These are phyloP conservation scores for Russula olivacea DNA, from an alignment of 768 basidiomycete species.

Conservation along the genomic window DNA sequence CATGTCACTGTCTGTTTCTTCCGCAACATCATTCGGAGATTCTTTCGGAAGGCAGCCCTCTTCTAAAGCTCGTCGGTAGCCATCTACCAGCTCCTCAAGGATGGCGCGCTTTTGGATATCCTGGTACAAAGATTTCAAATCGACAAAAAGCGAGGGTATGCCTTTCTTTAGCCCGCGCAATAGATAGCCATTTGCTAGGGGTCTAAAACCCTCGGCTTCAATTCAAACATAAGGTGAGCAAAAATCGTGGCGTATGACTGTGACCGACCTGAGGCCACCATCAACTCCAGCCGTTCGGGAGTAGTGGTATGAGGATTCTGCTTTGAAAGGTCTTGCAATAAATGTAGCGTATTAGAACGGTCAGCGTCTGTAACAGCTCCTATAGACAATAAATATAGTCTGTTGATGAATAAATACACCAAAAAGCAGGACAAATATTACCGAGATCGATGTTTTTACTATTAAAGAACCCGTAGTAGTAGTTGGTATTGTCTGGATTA, in stretches of 20 bases:
- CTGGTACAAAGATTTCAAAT: conserved; percentile 78
- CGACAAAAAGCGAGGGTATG: conserved; percentile 88
- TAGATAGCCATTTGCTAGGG: conserved; percentile 62
- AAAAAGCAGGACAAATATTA: conserved; percentile 32
- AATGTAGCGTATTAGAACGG: conserved; percentile 46
- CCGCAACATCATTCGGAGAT: conserved; percentile 3
- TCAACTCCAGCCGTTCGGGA: conserved; percentile 68
- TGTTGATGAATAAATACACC: background rate
- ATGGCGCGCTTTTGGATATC: conserved; percentile 56
- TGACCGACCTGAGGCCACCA: conserved; percentile 47
- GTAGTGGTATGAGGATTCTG: conserved; percentile 64
- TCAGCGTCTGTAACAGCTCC: conserved; percentile 44
- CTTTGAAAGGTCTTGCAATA: conserved; percentile 54
- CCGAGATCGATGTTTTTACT: conserved; percentile 63
- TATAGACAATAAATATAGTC: conserved; percentile 20
- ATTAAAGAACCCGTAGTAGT: conserved; percentile 68
- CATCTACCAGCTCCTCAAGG: conserved; percentile 66
- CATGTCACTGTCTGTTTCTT: conserved; percentile 37
- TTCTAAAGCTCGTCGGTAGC: conserved; percentile 37
- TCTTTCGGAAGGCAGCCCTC: conserved; percentile 24
- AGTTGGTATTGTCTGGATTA: conserved; percentile 77
- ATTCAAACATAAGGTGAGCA: background rate
- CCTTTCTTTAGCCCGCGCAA: conserved; percentile 68
- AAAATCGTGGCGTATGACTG: background rate
- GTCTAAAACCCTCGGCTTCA: conserved; percentile 63